These are phyloP conservation scores for Iberis pinnata DNA, from an alignment of 345 rosid species.

Conservation along the genomic window DNA sequence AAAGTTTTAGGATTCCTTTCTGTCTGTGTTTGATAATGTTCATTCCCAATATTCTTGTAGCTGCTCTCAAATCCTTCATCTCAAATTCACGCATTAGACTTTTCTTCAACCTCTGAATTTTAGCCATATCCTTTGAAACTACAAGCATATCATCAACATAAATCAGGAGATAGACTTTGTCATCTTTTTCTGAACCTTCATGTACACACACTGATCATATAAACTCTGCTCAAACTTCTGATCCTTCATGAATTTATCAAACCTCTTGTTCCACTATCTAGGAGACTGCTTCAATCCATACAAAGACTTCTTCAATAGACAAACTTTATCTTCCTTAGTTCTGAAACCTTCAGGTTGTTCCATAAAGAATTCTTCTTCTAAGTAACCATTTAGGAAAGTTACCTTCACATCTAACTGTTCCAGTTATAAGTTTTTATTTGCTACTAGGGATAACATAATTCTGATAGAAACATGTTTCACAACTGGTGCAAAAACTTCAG, in stretches of 20 bases:
- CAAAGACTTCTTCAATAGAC: not conserved
- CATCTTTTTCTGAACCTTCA: not conserved
- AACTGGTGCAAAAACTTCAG: not conserved
- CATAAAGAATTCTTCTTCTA: not conserved
- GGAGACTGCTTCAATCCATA: not conserved
- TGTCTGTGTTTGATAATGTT: not conserved
- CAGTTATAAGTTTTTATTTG: no score
- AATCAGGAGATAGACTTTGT: not conserved
- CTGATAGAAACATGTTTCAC: not conserved
- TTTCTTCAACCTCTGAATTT: not conserved
- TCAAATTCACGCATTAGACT: not conserved
- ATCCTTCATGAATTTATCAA: not conserved
- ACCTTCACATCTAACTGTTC: not conserved
- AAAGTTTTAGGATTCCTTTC: not conserved
- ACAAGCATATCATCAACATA: not conserved
- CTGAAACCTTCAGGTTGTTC: not conserved
- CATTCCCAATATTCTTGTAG: not conserved
- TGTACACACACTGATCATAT: not conserved
- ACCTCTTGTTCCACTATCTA: not conserved
- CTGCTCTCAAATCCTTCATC: not conserved
- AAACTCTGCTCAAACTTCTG: not conserved
- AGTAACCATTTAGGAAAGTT: not conserved
- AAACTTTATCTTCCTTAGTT: not conserved
- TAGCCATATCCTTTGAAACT: not conserved
- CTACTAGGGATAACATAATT: not conserved